Base-by-base conservation (phyloP, 768 basidiomycete species). In the Gloeopeniophorella convolvens region DNA sequence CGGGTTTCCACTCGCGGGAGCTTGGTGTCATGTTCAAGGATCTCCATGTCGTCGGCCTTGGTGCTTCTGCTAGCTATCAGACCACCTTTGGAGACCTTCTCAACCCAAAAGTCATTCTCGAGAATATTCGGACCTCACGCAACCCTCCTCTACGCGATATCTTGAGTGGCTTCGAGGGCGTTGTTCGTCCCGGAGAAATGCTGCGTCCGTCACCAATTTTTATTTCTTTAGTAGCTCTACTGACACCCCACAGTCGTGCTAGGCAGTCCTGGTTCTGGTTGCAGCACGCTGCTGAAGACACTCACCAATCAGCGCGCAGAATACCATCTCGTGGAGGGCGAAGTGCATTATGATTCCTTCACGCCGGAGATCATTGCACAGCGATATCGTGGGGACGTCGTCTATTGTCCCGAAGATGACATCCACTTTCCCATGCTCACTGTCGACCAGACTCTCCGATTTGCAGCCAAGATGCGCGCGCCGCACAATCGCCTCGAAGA, bases 371-470 rank as follows among this genome's bases (percentile, higher is more conserved):
- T 89, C 48, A 74, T 94, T 46, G 57, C 63, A 50, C 74, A 78
- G 51, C 75, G 76, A 44, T 85, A 80, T 63, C 82, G 84, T 3
- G 92, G 91, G 13, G 89, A 89, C 60, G 82, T 89, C 2, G 77
- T 79, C 47, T 91, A 89, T 62, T 83, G 77, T 52, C 85, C 87
- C 0, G 89, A 89, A 68, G 89, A 91, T 59, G 89, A 94, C 62
- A 71, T 87, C 1, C 89, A 91, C 62, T 86, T 92, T 58, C 85
- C 90, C 5, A 87, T 85, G 9, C 73, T 95, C 23, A 88, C 85
- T 5, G 88, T 91, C 27, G 74, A 78, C 41, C 76, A 90, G 62
- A 90, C 89, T 0, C 71, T 96, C 26, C 69, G 64, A 13, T 86
- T 89, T 50, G 83, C 85, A 0, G 75, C 83, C 0, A 76, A 73